Conservation (phyloP, 345 rosid genomes). For the Erucastrum elatum region DNA sequence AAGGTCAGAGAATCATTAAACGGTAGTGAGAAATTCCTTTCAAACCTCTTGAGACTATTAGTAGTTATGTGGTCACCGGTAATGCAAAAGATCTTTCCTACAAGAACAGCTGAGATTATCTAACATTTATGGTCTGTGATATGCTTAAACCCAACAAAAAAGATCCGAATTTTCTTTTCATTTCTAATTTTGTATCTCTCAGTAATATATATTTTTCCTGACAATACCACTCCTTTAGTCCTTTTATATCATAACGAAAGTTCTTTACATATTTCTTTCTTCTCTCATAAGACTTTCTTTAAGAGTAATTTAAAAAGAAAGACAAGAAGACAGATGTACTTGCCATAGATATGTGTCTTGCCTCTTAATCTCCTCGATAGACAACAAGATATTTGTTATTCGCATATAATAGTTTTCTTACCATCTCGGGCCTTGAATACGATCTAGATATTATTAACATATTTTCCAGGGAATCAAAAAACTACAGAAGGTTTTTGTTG, state of each 20-base stretch:
- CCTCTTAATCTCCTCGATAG: conserved; percentile 35
- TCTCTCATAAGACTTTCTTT: conserved; percentile 6
- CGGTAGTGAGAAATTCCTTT: not conserved
- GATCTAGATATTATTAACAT: conserved; percentile 25
- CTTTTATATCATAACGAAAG: not conserved
- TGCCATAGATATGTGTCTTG: conserved; percentile 38
- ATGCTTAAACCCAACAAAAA: not conserved
- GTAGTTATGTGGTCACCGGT: not conserved
- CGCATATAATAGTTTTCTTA: conserved; percentile 34
- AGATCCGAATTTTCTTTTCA: not conserved
- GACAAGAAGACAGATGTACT: conserved; percentile 41
- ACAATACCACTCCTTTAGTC: not conserved
- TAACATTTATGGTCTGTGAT: not conserved
- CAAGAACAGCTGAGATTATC: not conserved
- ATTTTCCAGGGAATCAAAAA: conserved; percentile 35
- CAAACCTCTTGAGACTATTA: not conserved
- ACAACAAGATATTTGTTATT: conserved; percentile 26
- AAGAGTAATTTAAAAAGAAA: conserved; percentile 12
- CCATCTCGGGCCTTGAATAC: conserved; percentile 36
- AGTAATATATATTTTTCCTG: not conserved
- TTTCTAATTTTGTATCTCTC: not conserved
- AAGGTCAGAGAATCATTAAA: not conserved
- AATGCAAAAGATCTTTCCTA: not conserved
- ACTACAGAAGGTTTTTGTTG: conserved; percentile 19
- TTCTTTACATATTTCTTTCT: not conserved